A percentile compares a stretch with the other conserved stretches of the same genome.
Conservation (phyloP, 345 rosid genomes). For the Passiflora organensis region DNA sequence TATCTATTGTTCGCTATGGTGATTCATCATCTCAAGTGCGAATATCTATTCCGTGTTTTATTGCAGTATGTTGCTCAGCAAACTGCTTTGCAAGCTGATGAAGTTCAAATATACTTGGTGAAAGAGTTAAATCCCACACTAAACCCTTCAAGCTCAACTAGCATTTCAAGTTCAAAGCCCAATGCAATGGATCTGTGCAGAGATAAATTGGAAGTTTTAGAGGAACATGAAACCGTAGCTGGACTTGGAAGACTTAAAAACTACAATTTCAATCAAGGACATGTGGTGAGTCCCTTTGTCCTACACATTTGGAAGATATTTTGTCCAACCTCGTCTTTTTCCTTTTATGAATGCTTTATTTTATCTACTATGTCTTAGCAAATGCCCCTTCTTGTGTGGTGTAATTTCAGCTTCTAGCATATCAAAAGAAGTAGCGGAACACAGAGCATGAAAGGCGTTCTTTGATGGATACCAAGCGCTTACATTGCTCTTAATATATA, state of each 20-base stretch:
- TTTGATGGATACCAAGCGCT: background rate
- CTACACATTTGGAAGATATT: too few species aligned
- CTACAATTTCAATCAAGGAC: conserved; percentile 28
- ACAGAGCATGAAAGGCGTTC: background rate
- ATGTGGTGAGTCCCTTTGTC: conserved; percentile 35
- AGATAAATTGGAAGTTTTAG: conserved; percentile 34
- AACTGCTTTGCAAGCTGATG: conserved; percentile 55
- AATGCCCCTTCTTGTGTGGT: background rate
- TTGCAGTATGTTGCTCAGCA: conserved; percentile 67
- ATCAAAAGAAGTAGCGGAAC: conserved; percentile 24
- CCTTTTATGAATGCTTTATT: background rate
- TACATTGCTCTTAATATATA: background rate
- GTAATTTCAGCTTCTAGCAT: conserved; percentile 37
- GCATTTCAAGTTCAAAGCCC: conserved; percentile 6
- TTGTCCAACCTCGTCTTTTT: too few species aligned
- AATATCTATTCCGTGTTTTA: conserved; percentile 15
- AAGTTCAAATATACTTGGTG: conserved; percentile 57
- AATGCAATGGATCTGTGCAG: conserved; percentile 21
- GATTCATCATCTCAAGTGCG: background rate
- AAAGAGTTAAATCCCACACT: conserved; percentile 27
- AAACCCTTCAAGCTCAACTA: conserved; percentile 15
- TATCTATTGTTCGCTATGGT: background rate
- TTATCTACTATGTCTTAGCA: too few species aligned
- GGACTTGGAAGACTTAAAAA: conserved; percentile 28
- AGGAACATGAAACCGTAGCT: conserved; percentile 36